phyloP scores from a whole-genome alignment of 2,329 filamentous ascomycete genomes.

The Daldinia eschscholtzii region DNA sequence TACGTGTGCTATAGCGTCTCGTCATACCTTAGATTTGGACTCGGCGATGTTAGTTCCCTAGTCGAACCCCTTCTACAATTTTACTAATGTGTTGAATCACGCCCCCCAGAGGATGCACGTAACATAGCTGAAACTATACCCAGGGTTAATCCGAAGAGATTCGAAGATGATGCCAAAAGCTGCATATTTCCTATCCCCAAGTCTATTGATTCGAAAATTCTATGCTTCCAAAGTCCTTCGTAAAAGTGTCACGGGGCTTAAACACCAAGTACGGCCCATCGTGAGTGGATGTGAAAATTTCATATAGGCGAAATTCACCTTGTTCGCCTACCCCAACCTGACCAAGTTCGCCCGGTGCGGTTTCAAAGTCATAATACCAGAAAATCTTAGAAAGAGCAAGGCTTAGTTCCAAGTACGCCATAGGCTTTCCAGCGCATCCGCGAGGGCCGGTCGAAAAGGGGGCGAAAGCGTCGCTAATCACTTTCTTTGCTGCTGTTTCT shows the following conservation, averaged over 20 bases:
- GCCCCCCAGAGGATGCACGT: too few species aligned
- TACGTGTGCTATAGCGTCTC: neutral
- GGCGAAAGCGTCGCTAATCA: conserved; percentile 53
- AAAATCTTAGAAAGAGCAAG: conserved; percentile 58
- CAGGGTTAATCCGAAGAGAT: too few species aligned
- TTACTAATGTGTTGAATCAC: neutral
- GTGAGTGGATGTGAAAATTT: conserved; percentile 25
- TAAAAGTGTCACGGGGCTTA: conserved; percentile 10
- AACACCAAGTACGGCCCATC: conserved; percentile 27
- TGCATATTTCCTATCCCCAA: neutral
- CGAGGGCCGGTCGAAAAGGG: conserved; percentile 59
- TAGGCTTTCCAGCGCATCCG: conserved; percentile 53
- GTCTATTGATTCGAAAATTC: neutral
- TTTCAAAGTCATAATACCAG: conserved; percentile 55
- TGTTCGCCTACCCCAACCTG: conserved; percentile 19
- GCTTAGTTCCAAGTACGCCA: conserved; percentile 59
- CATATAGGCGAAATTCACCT: conserved; percentile 31
- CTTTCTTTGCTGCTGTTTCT: conserved; percentile 44
- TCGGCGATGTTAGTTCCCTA: neutral
- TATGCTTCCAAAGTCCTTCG: conserved; percentile 12
- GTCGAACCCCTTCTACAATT: neutral
- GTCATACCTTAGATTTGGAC: neutral
- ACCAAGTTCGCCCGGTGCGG: conserved; percentile 18
- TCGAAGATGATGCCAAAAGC: too few species aligned
- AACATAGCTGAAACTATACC: too few species aligned